Percentiles rank a stretch among this genome's conserved stretches.
These are phyloP conservation scores for Tylopilus plumbeoviolaceoides DNA, from an alignment of 768 basidiomycete genomes.

Conservation along the genomic window DNA sequence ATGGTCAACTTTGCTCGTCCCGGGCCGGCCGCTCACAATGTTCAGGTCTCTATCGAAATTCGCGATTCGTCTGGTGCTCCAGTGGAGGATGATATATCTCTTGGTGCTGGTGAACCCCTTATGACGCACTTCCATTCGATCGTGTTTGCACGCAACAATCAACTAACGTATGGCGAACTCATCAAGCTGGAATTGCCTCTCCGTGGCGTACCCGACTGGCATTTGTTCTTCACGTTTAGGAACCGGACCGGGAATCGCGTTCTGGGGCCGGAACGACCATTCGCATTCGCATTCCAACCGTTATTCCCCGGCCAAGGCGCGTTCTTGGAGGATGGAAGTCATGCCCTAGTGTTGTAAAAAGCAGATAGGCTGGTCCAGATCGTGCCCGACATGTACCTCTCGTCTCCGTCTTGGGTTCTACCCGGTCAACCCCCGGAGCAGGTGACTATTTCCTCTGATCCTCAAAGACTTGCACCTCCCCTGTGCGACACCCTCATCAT, in stretches of 20 bases:
- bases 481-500: slow-evolving; percentile 75
- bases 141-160: slow-evolving; percentile 83
- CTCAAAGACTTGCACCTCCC: slow-evolving; percentile 62
- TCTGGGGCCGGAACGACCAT: slow-evolving; percentile 61
- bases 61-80: slow-evolving; percentile 63
- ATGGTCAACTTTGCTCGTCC: slow-evolving; percentile 60
- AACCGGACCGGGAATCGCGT: slow-evolving; percentile 58
- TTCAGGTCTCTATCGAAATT: slow-evolving; percentile 91
- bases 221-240: slow-evolving; percentile 92
- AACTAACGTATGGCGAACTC: slow-evolving; percentile 91
- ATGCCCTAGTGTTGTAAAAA: slow-evolving; percentile 78
- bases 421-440: slow-evolving; percentile 60
- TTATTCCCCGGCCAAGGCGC: slow-evolving; percentile 72
- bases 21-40: slow-evolving; percentile 47
- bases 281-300: slow-evolving; percentile 91
- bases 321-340: slow-evolving; percentile 87
- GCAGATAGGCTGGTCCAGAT: slow-evolving; percentile 68
- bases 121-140: slow-evolving; percentile 84
- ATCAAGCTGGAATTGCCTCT: slow-evolving; percentile 79
- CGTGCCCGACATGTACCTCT: slow-evolving; percentile 66
- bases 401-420: slow-evolving; percentile 57
- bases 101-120: slow-evolving; percentile 81
- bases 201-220: slow-evolving; percentile 70
- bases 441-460: slow-evolving; percentile 50
- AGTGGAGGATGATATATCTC: slow-evolving; percentile 69